Conservation (phyloP, 1,284 basidiomycete species). For the Trametes versicolor region DNA sequence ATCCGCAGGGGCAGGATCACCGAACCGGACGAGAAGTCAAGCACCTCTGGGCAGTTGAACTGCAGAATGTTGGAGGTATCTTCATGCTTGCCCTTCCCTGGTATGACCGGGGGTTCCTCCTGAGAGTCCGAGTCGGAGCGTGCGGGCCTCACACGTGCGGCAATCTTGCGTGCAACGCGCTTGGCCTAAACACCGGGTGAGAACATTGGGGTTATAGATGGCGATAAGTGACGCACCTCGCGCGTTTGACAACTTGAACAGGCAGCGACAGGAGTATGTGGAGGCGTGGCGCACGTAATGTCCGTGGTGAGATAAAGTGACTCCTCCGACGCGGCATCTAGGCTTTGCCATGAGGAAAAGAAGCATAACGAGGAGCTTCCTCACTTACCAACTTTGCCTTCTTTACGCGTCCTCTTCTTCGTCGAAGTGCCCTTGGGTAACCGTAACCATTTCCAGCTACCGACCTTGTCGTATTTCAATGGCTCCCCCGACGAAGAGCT, state of each 20-base stretch:
- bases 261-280: slow-evolving; percentile 80
- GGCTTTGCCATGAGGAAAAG: slow-evolving; percentile 37
- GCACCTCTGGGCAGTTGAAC: slow-evolving; percentile 94
- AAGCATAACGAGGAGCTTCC: not conserved
- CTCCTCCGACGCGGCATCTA: slow-evolving; percentile 78
- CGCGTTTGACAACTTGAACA: slow-evolving; percentile 87
- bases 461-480: slow-evolving; percentile 75
- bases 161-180: slow-evolving; percentile 87
- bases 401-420: slow-evolving; percentile 85
- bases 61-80: slow-evolving; percentile 89
- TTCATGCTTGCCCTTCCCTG: slow-evolving; percentile 62
- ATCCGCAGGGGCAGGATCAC: slow-evolving; percentile 93
- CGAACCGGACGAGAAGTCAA: slow-evolving; percentile 91
- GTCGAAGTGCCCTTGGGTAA: slow-evolving; percentile 83
- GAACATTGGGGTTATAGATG: slow-evolving; percentile 25
- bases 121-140: slow-evolving; percentile 80
- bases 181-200: slow-evolving; percentile 66
- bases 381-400: slow-evolving; percentile 80
- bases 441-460: slow-evolving; percentile 86
- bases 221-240: slow-evolving; percentile 63
- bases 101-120: slow-evolving; percentile 58
- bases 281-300: slow-evolving; percentile 81
- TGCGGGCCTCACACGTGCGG: slow-evolving; percentile 78
- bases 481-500: slow-evolving; percentile 67
- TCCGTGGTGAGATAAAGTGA: slow-evolving; percentile 74